Percentiles rank a stretch among this genome's conserved stretches.
Conservation (phyloP, 768 basidiomycete species). For the Lactifluus hygrophoroides region DNA sequence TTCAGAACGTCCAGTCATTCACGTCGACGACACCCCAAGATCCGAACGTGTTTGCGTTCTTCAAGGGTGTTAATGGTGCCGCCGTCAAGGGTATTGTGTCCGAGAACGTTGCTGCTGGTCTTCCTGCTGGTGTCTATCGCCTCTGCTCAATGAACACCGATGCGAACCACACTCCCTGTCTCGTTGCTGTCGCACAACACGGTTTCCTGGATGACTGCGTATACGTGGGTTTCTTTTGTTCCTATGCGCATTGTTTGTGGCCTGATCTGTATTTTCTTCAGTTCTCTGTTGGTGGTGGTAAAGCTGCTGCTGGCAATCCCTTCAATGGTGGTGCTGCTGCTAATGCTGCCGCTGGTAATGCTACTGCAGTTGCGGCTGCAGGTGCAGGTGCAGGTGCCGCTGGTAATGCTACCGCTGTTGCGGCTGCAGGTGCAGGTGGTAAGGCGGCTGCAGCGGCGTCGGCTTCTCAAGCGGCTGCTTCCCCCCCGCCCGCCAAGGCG, state of each 20-base stretch:
- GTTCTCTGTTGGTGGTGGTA: constrained; percentile 6
- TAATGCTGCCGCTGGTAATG: constrained; percentile 9
- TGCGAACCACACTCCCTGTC: constrained; percentile 36
- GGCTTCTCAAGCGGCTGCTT: not conserved
- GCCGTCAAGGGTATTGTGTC: constrained; percentile 36
- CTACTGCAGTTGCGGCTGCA: constrained; percentile 12
- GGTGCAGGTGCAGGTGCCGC: constrained; percentile 11
- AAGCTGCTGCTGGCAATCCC: not conserved
- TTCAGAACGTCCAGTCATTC: constrained; percentile 43
- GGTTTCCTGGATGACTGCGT: constrained; percentile 34
- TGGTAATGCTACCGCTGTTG: constrained; percentile 14
- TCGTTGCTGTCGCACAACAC: constrained; percentile 37
- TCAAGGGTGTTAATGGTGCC: constrained; percentile 43
- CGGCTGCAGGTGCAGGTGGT: constrained; percentile 11
- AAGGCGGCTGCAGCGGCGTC: not conserved
- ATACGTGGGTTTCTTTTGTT: constrained; percentile 27
- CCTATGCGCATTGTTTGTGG: not conserved
- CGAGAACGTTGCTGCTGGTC: constrained; percentile 34
- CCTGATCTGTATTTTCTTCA: constrained; percentile 3
- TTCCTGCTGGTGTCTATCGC: constrained; percentile 37
- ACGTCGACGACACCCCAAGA: constrained; percentile 41
- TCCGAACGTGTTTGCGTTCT: constrained; percentile 48
- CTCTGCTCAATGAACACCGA: constrained; percentile 37
- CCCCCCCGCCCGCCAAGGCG: not conserved
- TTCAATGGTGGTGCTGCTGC: not conserved